Percentiles rank a stretch among this genome's conserved stretches.
Evolutionary conservation across 495 filamentous ascomycete species (phyloP).

Genomic region (Penicillium chermesinum): DNA sequence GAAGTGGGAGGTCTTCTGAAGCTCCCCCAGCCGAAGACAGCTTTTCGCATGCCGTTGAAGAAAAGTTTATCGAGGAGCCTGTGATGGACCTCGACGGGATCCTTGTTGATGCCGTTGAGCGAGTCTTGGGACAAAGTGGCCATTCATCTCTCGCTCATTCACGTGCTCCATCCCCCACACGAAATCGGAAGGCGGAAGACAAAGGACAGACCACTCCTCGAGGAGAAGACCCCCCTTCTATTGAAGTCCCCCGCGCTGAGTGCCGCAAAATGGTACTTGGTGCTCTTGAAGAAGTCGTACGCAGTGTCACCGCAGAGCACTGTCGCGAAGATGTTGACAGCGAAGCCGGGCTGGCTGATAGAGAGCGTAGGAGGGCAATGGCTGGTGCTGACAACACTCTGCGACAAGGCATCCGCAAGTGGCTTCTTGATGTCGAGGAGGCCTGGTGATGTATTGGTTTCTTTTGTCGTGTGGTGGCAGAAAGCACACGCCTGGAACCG

Average conservation of each 20-base stretch:
- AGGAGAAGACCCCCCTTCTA: slow-evolving; percentile 29
- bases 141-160: slow-evolving; percentile 43
- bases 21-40: slow-evolving; percentile 14
- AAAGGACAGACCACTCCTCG: slow-evolving; percentile 17
- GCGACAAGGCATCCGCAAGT: slow-evolving; percentile 59
- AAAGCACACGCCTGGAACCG: slow-evolving; percentile 4
- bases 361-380: slow-evolving; percentile 33
- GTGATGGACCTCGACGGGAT: slow-evolving; percentile 69
- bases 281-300: slow-evolving; percentile 61
- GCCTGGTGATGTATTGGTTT: slow-evolving; percentile 29
- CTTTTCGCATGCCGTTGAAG: slow-evolving; percentile 44
- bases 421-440: slow-evolving; percentile 57
- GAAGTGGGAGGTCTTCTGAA: slow-evolving; percentile 20
- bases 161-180: slow-evolving; percentile 41
- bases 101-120: slow-evolving; percentile 72
- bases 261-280: slow-evolving; percentile 58
- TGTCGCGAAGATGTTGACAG: slow-evolving; percentile 40
- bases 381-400: slow-evolving; percentile 51
- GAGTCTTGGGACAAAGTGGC: slow-evolving; percentile 58
- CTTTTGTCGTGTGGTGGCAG: neutral
- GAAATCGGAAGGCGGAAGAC: slow-evolving; percentile 29
- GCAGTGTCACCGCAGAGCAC: slow-evolving; percentile 53
- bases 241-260: slow-evolving; percentile 52
- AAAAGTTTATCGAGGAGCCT: slow-evolving; percentile 67
- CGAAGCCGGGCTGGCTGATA: slow-evolving; percentile 29